Base-by-base conservation (phyloP, 2,329 filamentous ascomycete genomes). In the Fusarium humuli region DNA sequence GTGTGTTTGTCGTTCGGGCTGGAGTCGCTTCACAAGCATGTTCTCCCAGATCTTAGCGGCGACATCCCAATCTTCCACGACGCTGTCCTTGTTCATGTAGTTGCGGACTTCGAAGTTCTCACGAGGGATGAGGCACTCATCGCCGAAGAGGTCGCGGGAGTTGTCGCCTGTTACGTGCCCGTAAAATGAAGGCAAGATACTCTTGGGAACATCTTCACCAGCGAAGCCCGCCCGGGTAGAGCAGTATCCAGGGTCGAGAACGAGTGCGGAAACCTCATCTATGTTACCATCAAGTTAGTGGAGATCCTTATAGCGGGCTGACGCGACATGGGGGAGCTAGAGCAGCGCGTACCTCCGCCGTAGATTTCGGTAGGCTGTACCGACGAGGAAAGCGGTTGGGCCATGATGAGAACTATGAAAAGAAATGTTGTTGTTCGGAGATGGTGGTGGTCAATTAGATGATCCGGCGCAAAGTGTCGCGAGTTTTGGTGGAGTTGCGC, bases 211-310 rank as follows among this genome's bases (percentile, higher is more conserved):
- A 82, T 99, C 96, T 87, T 99, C 97, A 78, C 97, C 96, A 14
- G 97, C 97, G 78, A 98, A 99, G 62, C 96, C 96, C 65, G 94
- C 96, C 81, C 97, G 94, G 42, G 93, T 94, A 73, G 90, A 91
- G 77, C 92, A 93, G 83, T 94, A 98, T 67, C 97, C 96, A 5
- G 96, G 93, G 79, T 99, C 96, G 78, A 99, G 93, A 40, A 99
- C 93, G 74, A 99, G 92, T 55, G 97, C 97, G 37, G 94, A 97
- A 71, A 99, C 94, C 84, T 99, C 96, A 85, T 99, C 96, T 97
- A 76, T 61, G 62, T 56, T 55, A 69, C 53, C 32, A 57, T 61
- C 42, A 45, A 55, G 65, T 72, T 68, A 76, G 73, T 65, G 57
- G 60, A 47, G 53, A 57, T 55, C 53, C 53, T 65, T 42, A 59